Evolutionary conservation across 2,329 filamentous ascomycete genomes (phyloP).

Genomic region (Bipolaris cookei): DNA sequence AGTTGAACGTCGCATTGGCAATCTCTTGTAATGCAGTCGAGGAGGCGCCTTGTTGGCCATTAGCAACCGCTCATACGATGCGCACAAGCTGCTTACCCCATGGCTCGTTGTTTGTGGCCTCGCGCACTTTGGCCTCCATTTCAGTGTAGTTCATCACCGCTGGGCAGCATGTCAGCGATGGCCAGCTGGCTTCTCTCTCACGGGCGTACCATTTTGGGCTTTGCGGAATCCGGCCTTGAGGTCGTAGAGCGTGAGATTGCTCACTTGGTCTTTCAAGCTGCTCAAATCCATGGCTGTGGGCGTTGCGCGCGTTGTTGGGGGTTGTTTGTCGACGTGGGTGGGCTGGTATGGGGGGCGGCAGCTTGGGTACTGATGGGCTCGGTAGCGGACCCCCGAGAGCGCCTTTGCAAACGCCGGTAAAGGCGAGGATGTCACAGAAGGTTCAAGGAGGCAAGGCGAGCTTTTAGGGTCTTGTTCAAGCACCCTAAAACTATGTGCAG

Average conservation of each 20-base stretch:
- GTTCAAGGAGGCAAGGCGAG: neutral
- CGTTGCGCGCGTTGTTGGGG: slow-evolving; percentile 9
- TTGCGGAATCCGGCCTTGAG: slow-evolving; percentile 93
- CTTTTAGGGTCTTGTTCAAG: no score
- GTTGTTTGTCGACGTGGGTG: slow-evolving; percentile 6
- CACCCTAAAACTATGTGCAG: neutral
- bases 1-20: slow-evolving; percentile 96
- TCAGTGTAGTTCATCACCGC: slow-evolving; percentile 98
- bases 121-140: slow-evolving; percentile 73
- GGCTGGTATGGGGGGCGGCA: slow-evolving; percentile 12
- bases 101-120: slow-evolving; percentile 98
- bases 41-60: slow-evolving; percentile 63
- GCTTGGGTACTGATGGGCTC: slow-evolving; percentile 15
- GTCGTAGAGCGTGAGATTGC: slow-evolving; percentile 92
- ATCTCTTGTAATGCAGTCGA: slow-evolving; percentile 96
- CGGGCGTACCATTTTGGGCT: slow-evolving; percentile 85
- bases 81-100: slow-evolving; percentile 76
- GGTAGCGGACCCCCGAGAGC: slow-evolving; percentile 18
- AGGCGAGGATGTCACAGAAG: neutral
- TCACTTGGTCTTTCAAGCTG: slow-evolving; percentile 83
- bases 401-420: neutral
- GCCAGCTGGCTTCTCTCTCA: slow-evolving; percentile 23
- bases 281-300: slow-evolving; percentile 77
- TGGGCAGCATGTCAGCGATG: slow-evolving; percentile 52
- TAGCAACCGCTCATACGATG: slow-evolving; percentile 11